Base-by-base conservation (phyloP, 176 grass and related monocot genomes). In the Zea luxurians region DNA sequence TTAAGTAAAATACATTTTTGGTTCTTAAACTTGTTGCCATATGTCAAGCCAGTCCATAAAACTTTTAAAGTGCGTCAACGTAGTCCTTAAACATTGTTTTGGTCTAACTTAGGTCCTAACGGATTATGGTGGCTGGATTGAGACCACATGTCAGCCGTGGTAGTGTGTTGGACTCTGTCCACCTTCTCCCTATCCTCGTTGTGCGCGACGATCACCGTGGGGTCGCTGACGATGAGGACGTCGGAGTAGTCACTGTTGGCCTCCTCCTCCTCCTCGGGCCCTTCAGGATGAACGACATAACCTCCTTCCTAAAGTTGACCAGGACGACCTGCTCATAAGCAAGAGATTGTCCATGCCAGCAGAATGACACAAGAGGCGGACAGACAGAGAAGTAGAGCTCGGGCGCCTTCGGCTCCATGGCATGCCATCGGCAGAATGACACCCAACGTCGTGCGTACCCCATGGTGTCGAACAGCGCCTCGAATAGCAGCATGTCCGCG, bases 281-380 rank as follows among this genome's bases (percentile, higher is more conserved):
- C 52, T 86, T 79, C 0, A 79, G 57, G 49, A 90, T 21, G 82
- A 98, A 98, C 42, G 89, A 83, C 4, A 87, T 69, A 15, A 92
- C 78, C 81, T 94, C 96, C 82, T 98, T 98, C 60, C 88, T 86
- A 34, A 98, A 81, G 78, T 92, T 98, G 8, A 90, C 42, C 48
- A 98, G 64, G 57, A 94, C 76, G 58, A 94, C 79, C 92, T 90
- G 87, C n/a, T 11, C 55, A 27, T 27, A 27, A 27, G 27, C 27
- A 27, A 27, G 27, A 27, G 27, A 27, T 1, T 0, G 1, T 0
- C 27, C 27, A 27, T 1, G 27, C 27, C 27, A 27, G 27, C 27
- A 1, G 27, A 27, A 27, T 27, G 27, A 27, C 27, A 27, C 27
- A 0, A 27, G 27, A 27, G 27, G 27, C 27, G 27, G 27, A 27